Evolutionary conservation across 2,329 filamentous ascomycete species (phyloP).

Genomic region (Incumbomyces lentus): DNA sequence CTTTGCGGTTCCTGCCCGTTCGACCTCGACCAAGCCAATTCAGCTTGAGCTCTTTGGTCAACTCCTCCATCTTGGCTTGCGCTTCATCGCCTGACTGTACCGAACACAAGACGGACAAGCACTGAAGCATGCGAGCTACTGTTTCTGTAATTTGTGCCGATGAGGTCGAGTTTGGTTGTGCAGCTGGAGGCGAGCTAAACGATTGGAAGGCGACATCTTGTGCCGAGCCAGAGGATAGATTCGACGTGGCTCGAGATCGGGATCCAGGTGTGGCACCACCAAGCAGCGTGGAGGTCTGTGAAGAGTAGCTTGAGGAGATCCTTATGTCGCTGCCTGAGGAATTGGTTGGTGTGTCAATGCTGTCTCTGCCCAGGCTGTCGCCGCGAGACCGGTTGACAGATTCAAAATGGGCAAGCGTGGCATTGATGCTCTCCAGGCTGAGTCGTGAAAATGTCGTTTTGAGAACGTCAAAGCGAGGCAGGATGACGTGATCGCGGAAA

Average conservation of each 20-base stretch:
- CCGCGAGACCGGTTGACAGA: conserved; percentile 21
- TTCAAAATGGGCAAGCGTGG: conserved; percentile 35
- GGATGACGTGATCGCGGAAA: conserved; percentile 79
- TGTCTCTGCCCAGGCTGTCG: conserved; percentile 28
- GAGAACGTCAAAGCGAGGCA: conserved; percentile 78
- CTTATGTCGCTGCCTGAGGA: conserved; percentile 39
- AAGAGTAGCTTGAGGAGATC: conserved; percentile 58
- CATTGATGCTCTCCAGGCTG: conserved; percentile 66
- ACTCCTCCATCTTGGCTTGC: conserved; percentile 68
- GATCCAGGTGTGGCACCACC: conserved; percentile 51
- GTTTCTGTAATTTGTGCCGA: conserved; percentile 77
- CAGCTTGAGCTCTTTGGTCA: conserved; percentile 81
- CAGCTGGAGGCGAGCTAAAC: conserved; percentile 28
- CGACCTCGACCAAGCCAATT: conserved; percentile 91
- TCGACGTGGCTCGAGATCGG: conserved; percentile 73
- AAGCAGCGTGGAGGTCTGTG: conserved; percentile 68
- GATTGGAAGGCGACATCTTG: conserved; percentile 35
- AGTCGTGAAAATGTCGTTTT: conserved; percentile 85
- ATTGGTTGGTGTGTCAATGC: conserved; percentile 55
- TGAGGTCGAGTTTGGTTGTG: conserved; percentile 36
- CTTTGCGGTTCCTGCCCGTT: conserved; percentile 78
- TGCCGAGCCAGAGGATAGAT: conserved; percentile 49
- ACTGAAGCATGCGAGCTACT: conserved; percentile 91
- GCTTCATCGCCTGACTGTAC: conserved; percentile 62
- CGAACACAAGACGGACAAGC: conserved; percentile 77